Conservation (phyloP, 495 filamentous ascomycete genomes). For the Staphylotrichum longicolle region DNA sequence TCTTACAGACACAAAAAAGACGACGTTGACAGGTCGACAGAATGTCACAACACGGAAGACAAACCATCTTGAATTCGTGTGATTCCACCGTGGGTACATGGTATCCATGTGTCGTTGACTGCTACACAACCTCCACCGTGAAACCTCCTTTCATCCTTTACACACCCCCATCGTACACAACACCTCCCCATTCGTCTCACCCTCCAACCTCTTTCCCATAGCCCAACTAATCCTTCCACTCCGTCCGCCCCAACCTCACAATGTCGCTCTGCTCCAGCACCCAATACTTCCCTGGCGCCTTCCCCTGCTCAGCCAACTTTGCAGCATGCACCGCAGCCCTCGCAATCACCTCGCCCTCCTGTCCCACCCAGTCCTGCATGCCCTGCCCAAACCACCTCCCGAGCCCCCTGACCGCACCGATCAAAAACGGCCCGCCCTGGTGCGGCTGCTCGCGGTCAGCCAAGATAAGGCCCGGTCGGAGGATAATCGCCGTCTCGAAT, state of each 20-base stretch:
- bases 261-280: conserved; percentile 48
- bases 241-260: conserved; percentile 46
- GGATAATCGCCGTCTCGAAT: conserved; percentile 71
- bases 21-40: no score
- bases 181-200: neutral
- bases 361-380: conserved; percentile 64
- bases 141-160: neutral
- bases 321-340: conserved; percentile 66
- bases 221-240: conserved; percentile 35
- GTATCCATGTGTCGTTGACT: neutral
- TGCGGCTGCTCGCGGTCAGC: conserved; percentile 63
- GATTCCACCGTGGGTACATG: neutral
- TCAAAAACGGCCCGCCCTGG: conserved; percentile 46
- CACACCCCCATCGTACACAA: neutral
- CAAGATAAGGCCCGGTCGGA: conserved; percentile 73
- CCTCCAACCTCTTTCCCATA: neutral
- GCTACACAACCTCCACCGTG: neutral
- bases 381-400: conserved; percentile 43
- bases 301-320: conserved; percentile 42
- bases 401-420: conserved; percentile 51
- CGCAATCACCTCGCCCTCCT: conserved; percentile 73
- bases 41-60: no score
- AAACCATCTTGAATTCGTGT: neutral
- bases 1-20: neutral
- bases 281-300: conserved; percentile 51